Percentiles rank a stretch among this genome's conserved stretches.
Evolutionary conservation across 1,139 yeast species (phyloP).

Genomic region (Nematodospora anomalae): DNA sequence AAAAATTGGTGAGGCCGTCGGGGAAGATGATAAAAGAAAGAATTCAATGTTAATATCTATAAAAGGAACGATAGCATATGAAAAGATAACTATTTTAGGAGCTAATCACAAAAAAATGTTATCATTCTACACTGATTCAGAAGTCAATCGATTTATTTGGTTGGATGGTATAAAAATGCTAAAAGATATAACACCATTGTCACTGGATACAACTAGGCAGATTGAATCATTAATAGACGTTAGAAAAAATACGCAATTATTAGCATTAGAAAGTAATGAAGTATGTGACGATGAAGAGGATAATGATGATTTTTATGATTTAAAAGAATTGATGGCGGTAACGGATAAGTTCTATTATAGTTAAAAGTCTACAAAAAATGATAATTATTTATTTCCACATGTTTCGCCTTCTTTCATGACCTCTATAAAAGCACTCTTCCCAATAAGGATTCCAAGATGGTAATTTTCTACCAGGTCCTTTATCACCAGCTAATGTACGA

Average conservation of each 20-base stretch:
- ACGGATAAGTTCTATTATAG: slow-evolving; percentile 46
- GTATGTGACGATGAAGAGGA: slow-evolving; percentile 20
- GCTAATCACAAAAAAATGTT: slow-evolving; percentile 44
- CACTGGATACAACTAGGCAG: slow-evolving; percentile 61
- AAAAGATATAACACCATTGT: slow-evolving; percentile 40
- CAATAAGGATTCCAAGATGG: slow-evolving; percentile 24
- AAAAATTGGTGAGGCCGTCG: slow-evolving; percentile 43
- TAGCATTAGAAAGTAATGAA: slow-evolving; percentile 46
- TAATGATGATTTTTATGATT: slow-evolving; percentile 42
- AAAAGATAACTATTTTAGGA: slow-evolving; percentile 52
- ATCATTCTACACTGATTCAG: slow-evolving; percentile 68
- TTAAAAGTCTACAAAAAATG: slow-evolving; percentile 12
- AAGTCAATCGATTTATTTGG: slow-evolving; percentile 73
- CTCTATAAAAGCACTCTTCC: slow-evolving; percentile 22
- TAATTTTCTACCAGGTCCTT: slow-evolving; percentile 26
- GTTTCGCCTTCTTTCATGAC: slow-evolving; percentile 19
- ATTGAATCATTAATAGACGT: slow-evolving; percentile 56
- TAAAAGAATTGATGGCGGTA: slow-evolving; percentile 41
- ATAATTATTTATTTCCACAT: slow-evolving; percentile 3
- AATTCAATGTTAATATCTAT: slow-evolving; percentile 48
- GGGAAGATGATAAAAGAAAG: slow-evolving; percentile 38
- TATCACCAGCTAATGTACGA: slow-evolving; percentile 22
- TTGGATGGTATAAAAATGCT: slow-evolving; percentile 75
- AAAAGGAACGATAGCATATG: slow-evolving; percentile 54
- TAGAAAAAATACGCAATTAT: slow-evolving; percentile 64